A percentile compares a stretch with the other conserved stretches of the same genome.
Conservation (phyloP, 306 rosid species). For the Boehmeria nivea region DNA sequence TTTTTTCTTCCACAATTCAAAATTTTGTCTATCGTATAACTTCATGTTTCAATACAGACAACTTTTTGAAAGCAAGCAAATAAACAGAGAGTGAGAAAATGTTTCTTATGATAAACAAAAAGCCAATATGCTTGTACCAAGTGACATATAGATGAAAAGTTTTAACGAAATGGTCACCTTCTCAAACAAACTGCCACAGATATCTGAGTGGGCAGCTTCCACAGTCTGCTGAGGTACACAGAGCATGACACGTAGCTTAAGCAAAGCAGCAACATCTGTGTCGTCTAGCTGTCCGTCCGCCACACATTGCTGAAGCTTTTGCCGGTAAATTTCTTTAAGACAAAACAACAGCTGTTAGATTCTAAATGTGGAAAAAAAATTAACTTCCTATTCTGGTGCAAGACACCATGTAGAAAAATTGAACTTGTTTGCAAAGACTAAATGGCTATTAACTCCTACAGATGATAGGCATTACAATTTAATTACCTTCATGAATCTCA, state of each 20-base stretch:
- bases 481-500: conserved; percentile 79
- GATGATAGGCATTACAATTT: conserved; percentile 1
- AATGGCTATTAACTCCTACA: not conserved
- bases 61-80: too few species aligned
- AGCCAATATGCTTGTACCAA: too few species aligned
- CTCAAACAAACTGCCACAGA: conserved; percentile 94
- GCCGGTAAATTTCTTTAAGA: conserved; percentile 84
- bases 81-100: too few species aligned
- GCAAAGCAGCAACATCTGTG: conserved; percentile 70
- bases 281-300: conserved; percentile 82
- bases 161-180: conserved; percentile 57
- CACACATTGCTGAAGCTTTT: conserved; percentile 93
- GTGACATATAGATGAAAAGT: too few species aligned
- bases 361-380: conserved; percentile 11
- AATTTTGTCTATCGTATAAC: too few species aligned
- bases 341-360: conserved; percentile 26
- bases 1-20: too few species aligned
- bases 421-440: too few species aligned
- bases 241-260: conserved; percentile 86
- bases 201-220: conserved; percentile 89
- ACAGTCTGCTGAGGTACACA: conserved; percentile 83
- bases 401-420: too few species aligned
- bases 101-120: too few species aligned
- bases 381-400: not conserved
- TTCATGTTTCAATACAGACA: too few species aligned